These are phyloP conservation scores for Citrullus colocynthis DNA, from an alignment of 306 rosid genomes.

Conservation along the genomic window DNA sequence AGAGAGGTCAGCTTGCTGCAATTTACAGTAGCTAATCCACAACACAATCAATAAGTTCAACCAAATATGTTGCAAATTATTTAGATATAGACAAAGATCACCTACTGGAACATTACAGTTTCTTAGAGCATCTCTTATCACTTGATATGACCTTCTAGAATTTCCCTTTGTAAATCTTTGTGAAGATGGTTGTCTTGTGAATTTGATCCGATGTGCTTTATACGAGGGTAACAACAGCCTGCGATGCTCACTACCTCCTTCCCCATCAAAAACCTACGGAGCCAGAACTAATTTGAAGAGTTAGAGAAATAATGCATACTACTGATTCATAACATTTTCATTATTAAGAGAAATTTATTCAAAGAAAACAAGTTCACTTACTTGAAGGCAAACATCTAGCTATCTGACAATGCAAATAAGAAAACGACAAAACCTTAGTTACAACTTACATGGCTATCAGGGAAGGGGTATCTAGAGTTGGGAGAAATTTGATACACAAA, in stretches of 20 bases:
- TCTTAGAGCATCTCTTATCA: slow-evolving; percentile 33
- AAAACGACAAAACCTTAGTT: not conserved
- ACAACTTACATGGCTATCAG: not conserved
- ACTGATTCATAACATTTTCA: not conserved
- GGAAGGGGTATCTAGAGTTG: not conserved
- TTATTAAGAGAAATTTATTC: not conserved
- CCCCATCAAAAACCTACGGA: slow-evolving; percentile 74
- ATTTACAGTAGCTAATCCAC: not conserved
- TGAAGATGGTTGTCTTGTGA: slow-evolving; percentile 23
- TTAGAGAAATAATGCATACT: not conserved
- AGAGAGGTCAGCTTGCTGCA: not conserved
- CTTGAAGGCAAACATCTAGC: not conserved
- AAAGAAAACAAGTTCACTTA: not conserved
- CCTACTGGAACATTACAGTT: slow-evolving; percentile 67
- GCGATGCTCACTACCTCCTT: slow-evolving; percentile 60
- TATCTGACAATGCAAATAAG: not conserved
- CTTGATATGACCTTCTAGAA: slow-evolving; percentile 43
- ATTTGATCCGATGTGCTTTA: slow-evolving; percentile 63
- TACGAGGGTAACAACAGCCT: slow-evolving; percentile 69
- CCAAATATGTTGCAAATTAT: not conserved
- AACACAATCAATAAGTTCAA: not conserved
- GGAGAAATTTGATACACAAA: not conserved
- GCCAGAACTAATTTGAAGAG: not conserved
- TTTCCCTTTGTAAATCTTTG: slow-evolving; percentile 33
- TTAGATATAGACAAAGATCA: slow-evolving; percentile 5